A percentile compares a stretch with the other conserved stretches of the same genome.
Conservation (phyloP, 2,329 filamentous ascomycete species). For the Basipetospora chlamydospora region DNA sequence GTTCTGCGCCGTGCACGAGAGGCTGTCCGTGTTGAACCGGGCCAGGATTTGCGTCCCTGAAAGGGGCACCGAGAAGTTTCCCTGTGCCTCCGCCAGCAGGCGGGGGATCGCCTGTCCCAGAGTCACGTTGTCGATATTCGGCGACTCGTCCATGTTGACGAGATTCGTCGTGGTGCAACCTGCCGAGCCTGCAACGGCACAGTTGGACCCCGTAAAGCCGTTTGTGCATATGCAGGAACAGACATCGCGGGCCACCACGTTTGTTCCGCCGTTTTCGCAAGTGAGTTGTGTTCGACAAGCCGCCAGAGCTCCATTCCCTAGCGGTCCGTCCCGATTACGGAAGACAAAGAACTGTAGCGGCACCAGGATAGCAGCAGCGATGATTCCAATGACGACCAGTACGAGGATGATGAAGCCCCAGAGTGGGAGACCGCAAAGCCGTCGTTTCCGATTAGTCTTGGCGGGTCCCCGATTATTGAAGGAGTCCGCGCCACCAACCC, state of each 20-base stretch:
- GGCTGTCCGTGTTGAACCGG: conserved; percentile 57
- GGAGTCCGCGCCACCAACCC: no score
- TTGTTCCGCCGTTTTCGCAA: conserved; percentile 72
- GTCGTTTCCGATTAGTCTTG: conserved; percentile 32
- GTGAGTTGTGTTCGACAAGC: conserved; percentile 46
- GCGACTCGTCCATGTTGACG: conserved; percentile 21
- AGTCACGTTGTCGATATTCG: conserved; percentile 50
- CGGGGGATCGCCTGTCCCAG: conserved; percentile 66
- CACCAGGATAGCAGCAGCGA: conserved; percentile 70
- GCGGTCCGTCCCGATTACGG: conserved; percentile 19
- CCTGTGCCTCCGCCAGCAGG: conserved; percentile 48
- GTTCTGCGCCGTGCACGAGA: conserved; percentile 77
- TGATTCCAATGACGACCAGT: conserved; percentile 53
- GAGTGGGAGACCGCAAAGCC: conserved; percentile 59
- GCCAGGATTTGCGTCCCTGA: conserved; percentile 55
- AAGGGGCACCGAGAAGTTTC: conserved; percentile 64
- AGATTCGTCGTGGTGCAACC: conserved; percentile 39
- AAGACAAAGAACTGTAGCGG: conserved; percentile 55
- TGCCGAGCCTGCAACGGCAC: conserved; percentile 28
- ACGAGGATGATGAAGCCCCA: conserved; percentile 59
- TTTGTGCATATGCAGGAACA: conserved; percentile 85
- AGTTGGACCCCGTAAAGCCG: conserved; percentile 56
- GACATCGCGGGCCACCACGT: conserved; percentile 47
- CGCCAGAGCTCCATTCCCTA: conserved; percentile 22
- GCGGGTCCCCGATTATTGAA: no score